phyloP scores from a whole-genome alignment of 306 rosid genomes.

The Ammopiptanthus mongolicus region DNA sequence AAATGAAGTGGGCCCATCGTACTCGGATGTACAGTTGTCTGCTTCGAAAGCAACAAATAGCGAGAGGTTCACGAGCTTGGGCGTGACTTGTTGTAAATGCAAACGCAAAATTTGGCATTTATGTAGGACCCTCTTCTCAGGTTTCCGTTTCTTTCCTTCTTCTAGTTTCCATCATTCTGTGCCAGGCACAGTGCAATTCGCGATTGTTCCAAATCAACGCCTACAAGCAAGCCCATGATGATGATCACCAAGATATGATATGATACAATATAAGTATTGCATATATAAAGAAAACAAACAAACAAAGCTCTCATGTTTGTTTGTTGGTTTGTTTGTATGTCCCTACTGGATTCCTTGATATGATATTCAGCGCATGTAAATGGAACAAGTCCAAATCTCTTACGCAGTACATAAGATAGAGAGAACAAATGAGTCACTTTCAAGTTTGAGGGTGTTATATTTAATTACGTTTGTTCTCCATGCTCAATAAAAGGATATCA shows the following conservation, averaged over 20 bases:
- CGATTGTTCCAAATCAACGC: conserved; percentile 5
- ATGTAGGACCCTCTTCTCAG: background rate
- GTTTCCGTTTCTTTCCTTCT: background rate
- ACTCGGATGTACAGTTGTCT: conserved; percentile 1
- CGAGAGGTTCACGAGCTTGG: conserved; percentile 34
- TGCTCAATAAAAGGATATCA: background rate
- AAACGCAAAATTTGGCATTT: conserved; percentile 1
- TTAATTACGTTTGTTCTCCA: conserved; percentile 36
- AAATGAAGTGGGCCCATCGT: conserved; percentile 2
- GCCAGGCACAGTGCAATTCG: background rate
- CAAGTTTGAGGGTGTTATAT: conserved; percentile 14
- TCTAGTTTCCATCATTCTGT: conserved; percentile 4
- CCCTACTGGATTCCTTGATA: conserved; percentile 12
- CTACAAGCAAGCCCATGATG: background rate
- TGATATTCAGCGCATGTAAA: conserved; percentile 1
- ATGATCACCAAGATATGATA: background rate
- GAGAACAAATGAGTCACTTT: conserved; percentile 21
- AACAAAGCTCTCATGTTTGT: no score
- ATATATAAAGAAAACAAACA: background rate
- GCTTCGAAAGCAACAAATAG: background rate
- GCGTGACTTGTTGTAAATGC: background rate
- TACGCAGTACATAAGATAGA: background rate
- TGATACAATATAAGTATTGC: background rate
- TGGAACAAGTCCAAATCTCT: background rate
- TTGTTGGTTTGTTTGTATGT: background rate